A percentile compares a stretch with the other conserved stretches of the same genome.
Conservation (phyloP, 176 grass and related monocot genomes). For the Hordeum vulgare region DNA sequence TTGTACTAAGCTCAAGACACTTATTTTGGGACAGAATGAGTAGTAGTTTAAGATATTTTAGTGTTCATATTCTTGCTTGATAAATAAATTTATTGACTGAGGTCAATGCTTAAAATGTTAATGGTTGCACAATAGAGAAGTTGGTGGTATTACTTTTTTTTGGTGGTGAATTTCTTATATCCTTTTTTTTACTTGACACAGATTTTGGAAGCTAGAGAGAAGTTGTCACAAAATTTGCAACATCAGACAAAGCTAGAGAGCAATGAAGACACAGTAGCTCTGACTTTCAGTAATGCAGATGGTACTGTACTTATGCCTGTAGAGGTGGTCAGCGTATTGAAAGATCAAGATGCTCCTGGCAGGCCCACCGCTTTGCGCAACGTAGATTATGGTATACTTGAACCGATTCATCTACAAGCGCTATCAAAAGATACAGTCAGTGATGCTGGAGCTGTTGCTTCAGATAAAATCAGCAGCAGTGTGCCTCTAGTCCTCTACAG, state of each 20-base stretch:
- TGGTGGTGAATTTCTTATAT: conserved; percentile 12
- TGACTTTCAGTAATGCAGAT: conserved; percentile 17
- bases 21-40: too few species aligned
- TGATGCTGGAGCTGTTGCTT: conserved; percentile 15
- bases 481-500: conserved; percentile 32
- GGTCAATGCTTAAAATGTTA: neutral
- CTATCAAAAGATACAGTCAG: neutral
- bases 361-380: conserved; percentile 23
- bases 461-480: conserved; percentile 18
- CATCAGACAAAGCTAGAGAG: conserved; percentile 32
- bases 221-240: conserved; percentile 38
- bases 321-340: neutral
- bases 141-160: conserved; percentile 2
- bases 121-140: neutral
- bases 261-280: neutral
- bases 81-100: neutral
- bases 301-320: neutral
- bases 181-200: conserved; percentile 27
- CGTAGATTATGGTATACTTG: conserved; percentile 10
- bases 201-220: conserved; percentile 58
- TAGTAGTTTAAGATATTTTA: neutral
- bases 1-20: too few species aligned
- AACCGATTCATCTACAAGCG: conserved; percentile 3
- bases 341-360: conserved; percentile 16
- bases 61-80: neutral